Evolutionary conservation across 2,329 filamentous ascomycete species (phyloP), one percentile per base, ranked within the genome.

Genomic region (Colletotrichum tanaceti): DNA sequence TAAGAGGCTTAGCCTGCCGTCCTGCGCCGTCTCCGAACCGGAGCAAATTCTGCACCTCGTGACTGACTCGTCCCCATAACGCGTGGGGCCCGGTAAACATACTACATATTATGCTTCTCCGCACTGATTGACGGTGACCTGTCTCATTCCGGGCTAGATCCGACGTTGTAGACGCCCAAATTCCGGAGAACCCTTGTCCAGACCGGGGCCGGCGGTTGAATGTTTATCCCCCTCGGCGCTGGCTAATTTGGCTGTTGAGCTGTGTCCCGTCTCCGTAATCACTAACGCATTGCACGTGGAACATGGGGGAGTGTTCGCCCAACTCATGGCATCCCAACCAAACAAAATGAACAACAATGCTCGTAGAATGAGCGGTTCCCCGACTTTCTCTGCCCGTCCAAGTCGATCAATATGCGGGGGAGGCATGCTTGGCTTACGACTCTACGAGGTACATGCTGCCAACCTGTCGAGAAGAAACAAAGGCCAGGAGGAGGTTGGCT

Each of bases 41-140:
- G 66, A 66, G 66, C 66, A 69, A 53, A 69, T 44, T 69, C 66
- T 69, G 62, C 66, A 61, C 10, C 43, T 18, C 39, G 5, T 22
- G 43, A 68, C 62, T 68, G 65, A 65, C 60, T 59, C 65, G 65
- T 64, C 65, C 43, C 62, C 66, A 69, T 65, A 60, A 39, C 38
- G 24, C 59, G 66, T 66, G 66, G 66, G 57, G 62, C 58, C 38
- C 50, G 44, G 57, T 32, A 57, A 24, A 35, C 47, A 41, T 44
- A n/a, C n/a, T n/a, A n/a, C n/a, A n/a, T n/a, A n/a, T n/a, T n/a
- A 24, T 60, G 50, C 39, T 47, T 69, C 66, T 69, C 62, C 66
- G 63, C 66, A 66, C 49, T 52, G 57, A 53, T 63, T 53, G 65
- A 61, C 59, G 38, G 38, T 24, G 39, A 46, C n/a, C 43, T 47